Evolutionary conservation across 1,284 basidiomycete genomes (phyloP), one percentile per base, ranked within the genome.

Genomic region (Marasmius sp.): DNA sequence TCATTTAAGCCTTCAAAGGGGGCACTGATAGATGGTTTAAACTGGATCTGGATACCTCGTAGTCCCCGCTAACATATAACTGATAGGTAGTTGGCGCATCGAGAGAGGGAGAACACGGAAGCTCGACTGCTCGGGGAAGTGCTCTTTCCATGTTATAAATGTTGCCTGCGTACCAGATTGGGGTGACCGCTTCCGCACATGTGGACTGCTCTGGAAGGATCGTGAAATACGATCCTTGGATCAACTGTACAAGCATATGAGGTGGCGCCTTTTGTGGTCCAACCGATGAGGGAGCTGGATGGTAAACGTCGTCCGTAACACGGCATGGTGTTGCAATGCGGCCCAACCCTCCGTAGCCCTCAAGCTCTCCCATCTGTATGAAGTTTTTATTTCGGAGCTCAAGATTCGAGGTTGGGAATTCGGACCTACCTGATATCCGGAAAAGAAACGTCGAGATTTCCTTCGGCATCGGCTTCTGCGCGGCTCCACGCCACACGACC

Each of bases 311-410:
- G 87, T 82, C 41, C 80, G 82, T n/a, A 93, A 76, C 18, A 92
- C 73, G 18, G 83, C 81, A 67, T 91, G 84, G 67, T 93, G 88
- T 69, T 94, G 92, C 33, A 93, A 72, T 14, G 83, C 87, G 18
- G 91, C 88, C 92, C 92, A 93, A n/a, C 92, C 92, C 74, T 92
- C 87, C 0, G 86, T 87, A 43, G 80, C 77, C 18, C 90, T 85
- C 53, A 94, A 77, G 55, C 77, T 75, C 36, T 79, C 70, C 92
- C 92, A 94, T 58, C 91, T 87, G 53, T n/a, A 20, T 18, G 2
- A n/a, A 58, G 10, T 52, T 61, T 54, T 60, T 47, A 22, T n/a
- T n/a, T n/a, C n/a, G 20, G 60, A 51, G 37, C n/a, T 62, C 11
- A 57, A 59, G 14, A 41, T 48, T 33, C 34, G n/a, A 57, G 18